phyloP scores from a whole-genome alignment of 306 rosid species.

The Herpetospermum pedunculosum region DNA sequence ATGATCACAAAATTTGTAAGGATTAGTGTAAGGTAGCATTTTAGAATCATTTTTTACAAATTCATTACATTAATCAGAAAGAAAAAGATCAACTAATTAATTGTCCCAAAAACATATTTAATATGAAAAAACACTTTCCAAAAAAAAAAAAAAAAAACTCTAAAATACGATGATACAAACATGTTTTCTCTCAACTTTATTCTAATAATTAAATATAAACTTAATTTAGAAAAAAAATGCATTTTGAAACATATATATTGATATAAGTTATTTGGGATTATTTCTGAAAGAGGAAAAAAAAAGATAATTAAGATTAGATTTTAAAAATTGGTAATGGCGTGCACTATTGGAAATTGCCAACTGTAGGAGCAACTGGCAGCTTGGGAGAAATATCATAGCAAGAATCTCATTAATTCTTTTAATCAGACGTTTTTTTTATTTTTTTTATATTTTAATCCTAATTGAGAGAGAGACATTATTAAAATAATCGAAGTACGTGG shows the following conservation, averaged over 20 bases:
- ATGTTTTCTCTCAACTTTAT: not conserved
- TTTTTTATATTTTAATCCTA: not conserved
- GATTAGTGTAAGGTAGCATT: too few relatives aligned
- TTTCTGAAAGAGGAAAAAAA: not conserved
- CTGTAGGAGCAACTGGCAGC: not conserved
- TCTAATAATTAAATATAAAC: not conserved
- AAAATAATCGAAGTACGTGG: not conserved
- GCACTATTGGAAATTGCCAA: not conserved
- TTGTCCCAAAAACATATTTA: too few relatives aligned
- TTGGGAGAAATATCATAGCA: not conserved
- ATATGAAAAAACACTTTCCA: too few relatives aligned
- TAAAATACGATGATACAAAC: not conserved
- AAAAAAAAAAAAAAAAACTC: too few relatives aligned
- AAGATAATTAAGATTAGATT: too few relatives aligned
- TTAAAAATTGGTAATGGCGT: not conserved
- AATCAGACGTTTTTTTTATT: not conserved
- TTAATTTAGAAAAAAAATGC: not conserved
- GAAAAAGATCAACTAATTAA: not conserved
- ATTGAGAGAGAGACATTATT: not conserved
- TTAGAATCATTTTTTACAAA: too few relatives aligned
- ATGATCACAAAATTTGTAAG: too few relatives aligned
- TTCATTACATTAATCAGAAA: not conserved
- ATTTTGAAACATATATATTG: not conserved
- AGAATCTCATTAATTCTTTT: not conserved
- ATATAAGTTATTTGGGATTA: not conserved